A percentile compares a stretch with the other conserved stretches of the same genome.
phyloP scores from a whole-genome alignment of 306 rosid genomes.

The Lablab purpureus region DNA sequence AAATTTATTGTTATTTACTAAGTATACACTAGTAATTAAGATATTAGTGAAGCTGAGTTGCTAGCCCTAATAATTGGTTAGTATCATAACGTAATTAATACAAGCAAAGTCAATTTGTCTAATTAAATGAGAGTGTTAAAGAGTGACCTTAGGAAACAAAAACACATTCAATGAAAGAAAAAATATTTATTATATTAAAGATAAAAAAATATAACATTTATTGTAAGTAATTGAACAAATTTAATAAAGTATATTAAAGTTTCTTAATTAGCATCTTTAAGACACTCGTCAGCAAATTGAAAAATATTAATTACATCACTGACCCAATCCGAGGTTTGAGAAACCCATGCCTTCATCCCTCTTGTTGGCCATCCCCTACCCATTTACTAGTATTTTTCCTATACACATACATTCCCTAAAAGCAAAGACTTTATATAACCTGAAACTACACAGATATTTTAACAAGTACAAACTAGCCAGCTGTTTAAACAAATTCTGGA shows the following conservation, averaged over 20 bases:
- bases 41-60: slow-evolving; percentile 10
- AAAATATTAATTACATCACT: background rate
- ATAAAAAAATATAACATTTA: background rate
- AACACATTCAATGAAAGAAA: background rate
- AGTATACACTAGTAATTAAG: slow-evolving; percentile 6
- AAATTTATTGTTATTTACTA: slow-evolving; percentile 7
- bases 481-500: background rate
- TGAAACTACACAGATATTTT: slow-evolving; percentile 12
- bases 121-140: background rate
- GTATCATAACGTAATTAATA: background rate
- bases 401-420: background rate
- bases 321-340: slow-evolving; percentile 10
- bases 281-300: background rate
- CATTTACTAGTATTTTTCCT: background rate
- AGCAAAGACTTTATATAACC: background rate
- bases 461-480: background rate
- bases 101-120: background rate
- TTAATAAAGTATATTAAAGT: background rate
- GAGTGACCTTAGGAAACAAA: background rate
- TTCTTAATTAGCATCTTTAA: background rate
- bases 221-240: background rate
- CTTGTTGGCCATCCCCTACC: slow-evolving; percentile 13
- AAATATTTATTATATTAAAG: background rate
- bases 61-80: slow-evolving; percentile 9
- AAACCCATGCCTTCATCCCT: slow-evolving; percentile 31